Base-by-base conservation (phyloP, 345 rosid genomes). In the Firmiana major region DNA sequence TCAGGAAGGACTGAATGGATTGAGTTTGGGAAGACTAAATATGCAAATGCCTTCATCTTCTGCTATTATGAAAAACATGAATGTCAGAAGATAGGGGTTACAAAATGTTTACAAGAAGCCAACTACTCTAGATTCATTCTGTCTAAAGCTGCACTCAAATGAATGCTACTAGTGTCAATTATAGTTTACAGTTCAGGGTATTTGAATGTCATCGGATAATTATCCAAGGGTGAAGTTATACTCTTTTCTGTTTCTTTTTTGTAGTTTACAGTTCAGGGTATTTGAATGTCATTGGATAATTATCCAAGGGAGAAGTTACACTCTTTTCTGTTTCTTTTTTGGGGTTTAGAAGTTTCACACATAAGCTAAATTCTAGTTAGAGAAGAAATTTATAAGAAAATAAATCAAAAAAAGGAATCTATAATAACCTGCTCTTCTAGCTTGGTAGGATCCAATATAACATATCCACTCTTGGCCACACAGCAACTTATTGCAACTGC, bases 401-500 rank as follows among this genome's bases (percentile, higher is more conserved):
- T 58, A 53, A 60, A 31, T 63, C n/a, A 6, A 45, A 42, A 62
- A 24, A 64, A 31, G 24, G 46, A 24, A 46, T 69, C 72, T 24
- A 12, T 17, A 71, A 75, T 54, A 65, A 93, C 99, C 98, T 93
- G 91, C 85, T 92, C 99, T 85, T 93, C 99, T 62, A 85, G 80
- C 86, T 90, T 93, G 80, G 88, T 92, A 6, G 97, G 99, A 55
- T 96, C 99, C 81, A 96, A 81, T 55, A 93, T 75, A 8, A 89
- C 87, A 22, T 76, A 74, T 75, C 93, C 94, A 79, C 64, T 79
- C 77, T 89, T 87, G 12, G 92, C 89, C 84, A 88, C 83, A 78
- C 94, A 92, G 82, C 98, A 93, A 71, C 99, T 92, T 66, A 92
- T 88, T 64, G 97, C 92, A 76, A 96, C 99, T 92, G 97, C 81